Percentiles rank a stretch among this genome's conserved stretches.
These are phyloP conservation scores for Auriscalpium orientale DNA, from an alignment of 768 basidiomycete genomes.

Conservation along the genomic window DNA sequence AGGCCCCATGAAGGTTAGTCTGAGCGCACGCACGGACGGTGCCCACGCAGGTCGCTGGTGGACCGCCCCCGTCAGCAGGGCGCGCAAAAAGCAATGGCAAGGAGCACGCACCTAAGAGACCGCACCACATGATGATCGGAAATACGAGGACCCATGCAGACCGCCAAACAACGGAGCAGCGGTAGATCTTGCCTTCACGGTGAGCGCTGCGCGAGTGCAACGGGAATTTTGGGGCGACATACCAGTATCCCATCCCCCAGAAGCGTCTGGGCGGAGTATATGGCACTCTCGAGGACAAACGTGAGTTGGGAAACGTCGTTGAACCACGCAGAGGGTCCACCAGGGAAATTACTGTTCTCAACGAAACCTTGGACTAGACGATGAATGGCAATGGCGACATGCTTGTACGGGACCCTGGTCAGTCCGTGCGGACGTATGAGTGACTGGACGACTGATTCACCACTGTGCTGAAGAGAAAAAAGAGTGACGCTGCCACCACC, in stretches of 20 bases:
- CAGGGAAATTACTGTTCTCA: not conserved
- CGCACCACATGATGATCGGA: constrained; percentile 15
- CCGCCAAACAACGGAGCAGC: constrained; percentile 19
- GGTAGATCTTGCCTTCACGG: constrained; percentile 14
- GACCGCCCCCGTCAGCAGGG: too few relatives aligned
- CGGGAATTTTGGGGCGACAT: not conserved
- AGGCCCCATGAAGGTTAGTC: too few relatives aligned
- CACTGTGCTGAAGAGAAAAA: not conserved
- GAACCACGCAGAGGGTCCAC: not conserved
- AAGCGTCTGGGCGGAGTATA: not conserved
- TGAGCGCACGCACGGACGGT: too few relatives aligned
- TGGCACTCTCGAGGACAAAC: not conserved
- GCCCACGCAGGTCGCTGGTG: too few relatives aligned
- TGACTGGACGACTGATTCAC: not conserved
- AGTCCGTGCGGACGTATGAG: too few relatives aligned
- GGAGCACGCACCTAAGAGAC: constrained; percentile 8
- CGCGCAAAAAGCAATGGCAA: too few relatives aligned
- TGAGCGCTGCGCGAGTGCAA: not conserved
- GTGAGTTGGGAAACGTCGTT: not conserved
- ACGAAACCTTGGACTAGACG: not conserved
- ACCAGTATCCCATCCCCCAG: not conserved
- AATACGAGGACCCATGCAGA: constrained; percentile 6
- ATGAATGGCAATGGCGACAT: not conserved
- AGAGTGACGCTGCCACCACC: not conserved
- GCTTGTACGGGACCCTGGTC: not conserved